phyloP scores from a whole-genome alignment of 2,329 filamentous ascomycete genomes.

The Aphanocladium album region DNA sequence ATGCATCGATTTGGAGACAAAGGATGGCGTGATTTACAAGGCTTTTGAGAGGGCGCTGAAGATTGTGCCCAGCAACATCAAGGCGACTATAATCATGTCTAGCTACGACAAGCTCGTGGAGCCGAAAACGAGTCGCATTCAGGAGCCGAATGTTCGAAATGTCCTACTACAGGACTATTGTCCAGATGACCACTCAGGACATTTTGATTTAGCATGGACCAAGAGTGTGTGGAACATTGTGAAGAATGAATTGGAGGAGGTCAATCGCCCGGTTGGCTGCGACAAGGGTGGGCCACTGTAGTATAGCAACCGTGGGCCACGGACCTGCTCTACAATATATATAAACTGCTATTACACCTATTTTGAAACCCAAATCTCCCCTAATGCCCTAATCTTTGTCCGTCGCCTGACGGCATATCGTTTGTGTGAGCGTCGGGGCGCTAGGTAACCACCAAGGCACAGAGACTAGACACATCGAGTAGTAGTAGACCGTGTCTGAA shows the following conservation, averaged over 20 bases:
- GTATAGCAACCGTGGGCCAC: too few relatives aligned
- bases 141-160: not conserved
- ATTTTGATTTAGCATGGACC: not conserved
- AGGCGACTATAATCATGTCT: not conserved
- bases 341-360: too few relatives aligned
- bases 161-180: not conserved
- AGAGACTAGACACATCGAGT: too few relatives aligned
- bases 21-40: not conserved
- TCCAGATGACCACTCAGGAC: not conserved
- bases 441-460: too few relatives aligned
- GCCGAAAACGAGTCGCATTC: not conserved
- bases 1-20: too few relatives aligned
- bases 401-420: too few relatives aligned
- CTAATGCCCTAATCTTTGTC: too few relatives aligned
- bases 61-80: not conserved
- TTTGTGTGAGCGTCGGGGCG: too few relatives aligned
- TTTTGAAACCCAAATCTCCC: too few relatives aligned
- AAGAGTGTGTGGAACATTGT: not conserved
- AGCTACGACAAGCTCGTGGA: not conserved
- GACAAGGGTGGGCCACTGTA: not conserved
- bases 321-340: too few relatives aligned
- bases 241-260: not conserved
- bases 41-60: not conserved
- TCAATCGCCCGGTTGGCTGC: not conserved
- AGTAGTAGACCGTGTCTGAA: too few relatives aligned